Evolutionary conservation across 306 rosid genomes (phyloP).

Genomic region (Sophora flavescens): DNA sequence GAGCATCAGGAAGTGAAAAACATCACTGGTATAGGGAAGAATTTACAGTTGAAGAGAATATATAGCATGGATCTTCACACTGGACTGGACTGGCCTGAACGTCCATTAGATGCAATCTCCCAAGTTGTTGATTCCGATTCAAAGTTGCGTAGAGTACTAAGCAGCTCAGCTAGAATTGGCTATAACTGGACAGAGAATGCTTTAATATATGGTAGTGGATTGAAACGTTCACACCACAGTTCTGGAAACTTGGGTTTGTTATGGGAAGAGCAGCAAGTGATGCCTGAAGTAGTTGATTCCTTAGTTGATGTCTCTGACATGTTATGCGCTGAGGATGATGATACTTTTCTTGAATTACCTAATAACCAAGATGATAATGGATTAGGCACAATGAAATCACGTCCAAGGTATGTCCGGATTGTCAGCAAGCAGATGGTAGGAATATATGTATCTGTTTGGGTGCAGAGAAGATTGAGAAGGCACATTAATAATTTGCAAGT

Average conservation of each 20-base stretch:
- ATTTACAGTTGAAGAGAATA: slow-evolving; percentile 64
- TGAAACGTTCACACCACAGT: slow-evolving; percentile 75
- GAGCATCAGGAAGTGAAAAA: slow-evolving; percentile 53
- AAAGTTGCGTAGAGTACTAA: slow-evolving; percentile 79
- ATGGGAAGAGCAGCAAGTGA: slow-evolving; percentile 57
- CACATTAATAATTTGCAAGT: slow-evolving; percentile 86
- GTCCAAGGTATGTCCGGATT: slow-evolving; percentile 72
- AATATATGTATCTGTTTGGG: slow-evolving; percentile 92
- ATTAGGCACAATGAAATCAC: slow-evolving; percentile 39
- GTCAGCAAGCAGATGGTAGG: slow-evolving; percentile 99
- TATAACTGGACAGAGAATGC: slow-evolving; percentile 58
- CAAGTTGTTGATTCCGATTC: slow-evolving; percentile 70
- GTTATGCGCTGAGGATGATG: slow-evolving; percentile 61
- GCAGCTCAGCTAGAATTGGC: slow-evolving; percentile 85
- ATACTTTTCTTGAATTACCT: slow-evolving; percentile 60
- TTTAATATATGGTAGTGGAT: slow-evolving; percentile 45
- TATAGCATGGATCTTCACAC: slow-evolving; percentile 65
- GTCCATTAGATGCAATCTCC: slow-evolving; percentile 77
- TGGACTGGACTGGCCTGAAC: slow-evolving; percentile 89
- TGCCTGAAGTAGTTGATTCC: slow-evolving; percentile 60
- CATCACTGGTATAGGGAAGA: slow-evolving; percentile 55
- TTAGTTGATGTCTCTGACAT: slow-evolving; percentile 56
- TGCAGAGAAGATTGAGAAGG: slow-evolving; percentile 87
- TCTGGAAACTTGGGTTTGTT: slow-evolving; percentile 64
- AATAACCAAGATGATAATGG: slow-evolving; percentile 42